phyloP scores from a whole-genome alignment of 768 basidiomycete species.

The Psilocybe azurescens region DNA sequence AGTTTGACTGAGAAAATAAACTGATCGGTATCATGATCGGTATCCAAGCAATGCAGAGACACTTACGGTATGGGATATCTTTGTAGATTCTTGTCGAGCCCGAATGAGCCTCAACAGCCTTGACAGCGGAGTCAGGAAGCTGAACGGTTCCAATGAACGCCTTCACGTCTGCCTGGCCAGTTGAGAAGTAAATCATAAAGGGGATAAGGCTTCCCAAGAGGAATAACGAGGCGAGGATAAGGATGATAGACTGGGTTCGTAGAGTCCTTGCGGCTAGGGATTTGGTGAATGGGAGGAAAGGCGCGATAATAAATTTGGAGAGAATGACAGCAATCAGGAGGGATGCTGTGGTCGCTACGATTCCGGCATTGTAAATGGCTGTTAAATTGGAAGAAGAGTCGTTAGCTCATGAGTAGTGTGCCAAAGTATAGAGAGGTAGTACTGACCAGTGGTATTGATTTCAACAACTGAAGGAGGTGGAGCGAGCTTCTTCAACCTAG shows the following conservation, averaged over 20 bases:
- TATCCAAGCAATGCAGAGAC: background rate
- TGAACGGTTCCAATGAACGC: slow-evolving; percentile 43
- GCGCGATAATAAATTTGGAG: slow-evolving; percentile 22
- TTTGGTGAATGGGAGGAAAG: slow-evolving; percentile 19
- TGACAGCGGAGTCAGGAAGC: slow-evolving; percentile 42
- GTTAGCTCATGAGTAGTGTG: background rate
- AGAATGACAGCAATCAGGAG: slow-evolving; percentile 25
- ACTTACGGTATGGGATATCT: slow-evolving; percentile 53
- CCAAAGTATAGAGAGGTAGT: background rate
- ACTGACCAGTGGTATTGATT: slow-evolving; percentile 43
- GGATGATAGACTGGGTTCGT: slow-evolving; percentile 18
- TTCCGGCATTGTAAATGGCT: slow-evolving; percentile 47
- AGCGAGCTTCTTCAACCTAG: slow-evolving; percentile 33
- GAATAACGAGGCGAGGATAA: slow-evolving; percentile 17
- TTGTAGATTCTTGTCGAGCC: slow-evolving; percentile 49
- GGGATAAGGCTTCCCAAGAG: slow-evolving; percentile 55
- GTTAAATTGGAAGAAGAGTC: background rate
- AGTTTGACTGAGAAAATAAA: slow-evolving; percentile 44
- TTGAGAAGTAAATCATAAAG: slow-evolving; percentile 51
- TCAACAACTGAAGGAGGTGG: slow-evolving; percentile 37
- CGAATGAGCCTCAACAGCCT: slow-evolving; percentile 37
- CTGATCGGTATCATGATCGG: background rate
- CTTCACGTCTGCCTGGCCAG: slow-evolving; percentile 42
- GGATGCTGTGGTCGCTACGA: slow-evolving; percentile 31
- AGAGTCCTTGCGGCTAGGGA: slow-evolving; percentile 20